Conservation (phyloP, 148 eudicot genomes). For the Amaranthus palmeri region DNA sequence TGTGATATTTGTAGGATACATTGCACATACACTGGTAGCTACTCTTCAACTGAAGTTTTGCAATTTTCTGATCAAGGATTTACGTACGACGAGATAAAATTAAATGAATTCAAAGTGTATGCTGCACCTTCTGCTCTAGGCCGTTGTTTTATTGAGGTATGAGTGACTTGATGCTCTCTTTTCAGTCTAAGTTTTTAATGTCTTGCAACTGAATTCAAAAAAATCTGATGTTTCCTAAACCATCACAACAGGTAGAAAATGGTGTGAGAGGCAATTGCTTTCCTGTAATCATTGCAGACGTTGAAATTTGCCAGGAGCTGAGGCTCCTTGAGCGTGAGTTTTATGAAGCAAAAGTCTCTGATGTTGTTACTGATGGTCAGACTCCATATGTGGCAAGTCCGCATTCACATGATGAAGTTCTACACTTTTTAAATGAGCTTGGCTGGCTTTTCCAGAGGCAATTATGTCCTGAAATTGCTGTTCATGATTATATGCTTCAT, state of each 20-base stretch:
- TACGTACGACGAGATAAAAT: slow-evolving; percentile 39
- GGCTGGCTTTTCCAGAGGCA: slow-evolving; percentile 38
- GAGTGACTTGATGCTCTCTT: slow-evolving; percentile 10
- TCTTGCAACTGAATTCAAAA: neutral
- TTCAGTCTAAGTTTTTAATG: neutral
- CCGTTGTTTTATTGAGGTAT: slow-evolving; percentile 83
- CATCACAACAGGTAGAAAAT: slow-evolving; percentile 65
- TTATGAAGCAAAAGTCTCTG: slow-evolving; percentile 26
- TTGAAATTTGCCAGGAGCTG: slow-evolving; percentile 61
- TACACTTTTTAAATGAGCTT: slow-evolving; percentile 31
- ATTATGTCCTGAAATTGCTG: slow-evolving; percentile 17
- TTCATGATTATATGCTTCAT: slow-evolving; percentile 21
- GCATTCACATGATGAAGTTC: slow-evolving; percentile 22
- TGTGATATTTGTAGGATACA: slow-evolving; percentile 23
- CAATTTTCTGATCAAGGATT: slow-evolving; percentile 28
- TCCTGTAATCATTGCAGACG: slow-evolving; percentile 73
- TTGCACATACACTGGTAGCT: slow-evolving; percentile 30
- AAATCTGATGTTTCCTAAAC: slow-evolving; percentile 10
- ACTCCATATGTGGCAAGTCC: slow-evolving; percentile 18
- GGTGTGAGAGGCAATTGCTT: slow-evolving; percentile 60
- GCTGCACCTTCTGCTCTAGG: slow-evolving; percentile 38
- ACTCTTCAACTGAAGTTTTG: slow-evolving; percentile 24
- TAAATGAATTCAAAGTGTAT: slow-evolving; percentile 39
- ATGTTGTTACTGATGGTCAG: slow-evolving; percentile 7
- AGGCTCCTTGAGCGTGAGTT: slow-evolving; percentile 62